Percentiles rank a stretch among this genome's conserved stretches.
Conservation (phyloP, 768 basidiomycete species). For the Hirschioporus abietinus region DNA sequence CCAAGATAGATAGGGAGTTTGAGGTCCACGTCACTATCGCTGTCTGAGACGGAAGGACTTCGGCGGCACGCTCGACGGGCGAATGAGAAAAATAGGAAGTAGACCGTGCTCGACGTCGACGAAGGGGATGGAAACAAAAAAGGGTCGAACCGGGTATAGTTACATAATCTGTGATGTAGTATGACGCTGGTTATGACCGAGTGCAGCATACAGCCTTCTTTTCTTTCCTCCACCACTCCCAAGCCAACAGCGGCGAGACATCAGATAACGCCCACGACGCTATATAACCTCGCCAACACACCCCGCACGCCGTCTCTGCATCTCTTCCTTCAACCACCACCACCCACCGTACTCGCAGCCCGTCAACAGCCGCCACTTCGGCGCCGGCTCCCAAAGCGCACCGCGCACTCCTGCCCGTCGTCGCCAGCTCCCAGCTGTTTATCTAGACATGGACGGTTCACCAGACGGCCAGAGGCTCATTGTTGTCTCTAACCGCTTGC, state of each 20-base stretch:
- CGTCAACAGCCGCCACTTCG: neutral
- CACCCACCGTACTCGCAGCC: neutral
- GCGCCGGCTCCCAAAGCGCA: neutral
- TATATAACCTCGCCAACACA: neutral
- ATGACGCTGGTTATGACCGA: neutral
- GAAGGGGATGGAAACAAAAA: neutral
- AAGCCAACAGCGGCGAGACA: neutral
- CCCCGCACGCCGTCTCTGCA: neutral
- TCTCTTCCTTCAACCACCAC: neutral
- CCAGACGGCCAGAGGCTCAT: conserved; percentile 59
- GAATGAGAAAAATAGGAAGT: neutral
- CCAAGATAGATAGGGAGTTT: neutral
- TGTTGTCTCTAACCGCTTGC: conserved; percentile 93
- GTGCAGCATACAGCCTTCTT: conserved; percentile 1
- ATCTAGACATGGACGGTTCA: neutral
- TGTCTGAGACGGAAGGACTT: neutral
- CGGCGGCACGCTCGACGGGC: neutral
- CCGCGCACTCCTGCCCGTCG: neutral
- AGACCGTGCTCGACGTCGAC: conserved; percentile 1
- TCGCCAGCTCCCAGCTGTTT: neutral
- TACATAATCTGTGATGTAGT: neutral
- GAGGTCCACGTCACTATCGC: neutral
- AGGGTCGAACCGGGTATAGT: neutral
- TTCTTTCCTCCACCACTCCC: neutral
- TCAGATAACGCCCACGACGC: neutral